Evolutionary conservation across 2,329 filamentous ascomycete genomes (phyloP).

Genomic region (Neofusicoccum sp.): DNA sequence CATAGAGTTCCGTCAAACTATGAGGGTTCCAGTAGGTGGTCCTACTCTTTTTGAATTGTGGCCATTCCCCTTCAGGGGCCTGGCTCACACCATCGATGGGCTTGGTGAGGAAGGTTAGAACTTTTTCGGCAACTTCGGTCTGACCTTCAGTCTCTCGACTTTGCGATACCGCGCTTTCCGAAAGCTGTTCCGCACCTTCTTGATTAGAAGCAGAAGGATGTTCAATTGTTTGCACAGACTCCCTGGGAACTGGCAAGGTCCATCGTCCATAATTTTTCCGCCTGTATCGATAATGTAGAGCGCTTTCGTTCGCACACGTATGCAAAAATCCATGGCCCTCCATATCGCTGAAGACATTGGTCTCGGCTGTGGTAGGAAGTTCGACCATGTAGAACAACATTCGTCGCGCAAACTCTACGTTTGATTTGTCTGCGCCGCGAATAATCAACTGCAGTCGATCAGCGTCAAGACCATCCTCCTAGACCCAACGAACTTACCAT

Average conservation of each 20-base stretch:
- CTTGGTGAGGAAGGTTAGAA: background rate
- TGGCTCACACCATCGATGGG: too few relatives aligned
- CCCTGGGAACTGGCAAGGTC: constrained; percentile 21
- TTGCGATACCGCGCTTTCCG: background rate
- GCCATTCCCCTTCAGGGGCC: background rate
- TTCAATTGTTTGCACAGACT: background rate
- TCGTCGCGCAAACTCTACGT: constrained; percentile 31
- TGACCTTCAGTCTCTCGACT: background rate
- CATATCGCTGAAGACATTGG: constrained; percentile 21
- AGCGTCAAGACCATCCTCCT: constrained; percentile 9
- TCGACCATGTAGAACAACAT: constrained; percentile 30
- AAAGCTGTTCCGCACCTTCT: background rate
- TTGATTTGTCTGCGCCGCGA: constrained; percentile 25
- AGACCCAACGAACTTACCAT: constrained; percentile 22
- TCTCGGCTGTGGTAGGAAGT: constrained; percentile 20
- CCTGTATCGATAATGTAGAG: constrained; percentile 28
- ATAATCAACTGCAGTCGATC: constrained; percentile 28
- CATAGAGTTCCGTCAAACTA: background rate
- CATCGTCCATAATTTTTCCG: constrained; percentile 28
- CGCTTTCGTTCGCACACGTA: constrained; percentile 23
- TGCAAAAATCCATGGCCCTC: constrained; percentile 23
- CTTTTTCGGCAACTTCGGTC: background rate
- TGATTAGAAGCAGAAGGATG: too few relatives aligned
- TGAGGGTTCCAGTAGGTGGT: background rate
- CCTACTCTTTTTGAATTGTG: background rate